Base-by-base conservation (phyloP, 2,329 filamentous ascomycete species). In the Achaetomium macrosporum region DNA sequence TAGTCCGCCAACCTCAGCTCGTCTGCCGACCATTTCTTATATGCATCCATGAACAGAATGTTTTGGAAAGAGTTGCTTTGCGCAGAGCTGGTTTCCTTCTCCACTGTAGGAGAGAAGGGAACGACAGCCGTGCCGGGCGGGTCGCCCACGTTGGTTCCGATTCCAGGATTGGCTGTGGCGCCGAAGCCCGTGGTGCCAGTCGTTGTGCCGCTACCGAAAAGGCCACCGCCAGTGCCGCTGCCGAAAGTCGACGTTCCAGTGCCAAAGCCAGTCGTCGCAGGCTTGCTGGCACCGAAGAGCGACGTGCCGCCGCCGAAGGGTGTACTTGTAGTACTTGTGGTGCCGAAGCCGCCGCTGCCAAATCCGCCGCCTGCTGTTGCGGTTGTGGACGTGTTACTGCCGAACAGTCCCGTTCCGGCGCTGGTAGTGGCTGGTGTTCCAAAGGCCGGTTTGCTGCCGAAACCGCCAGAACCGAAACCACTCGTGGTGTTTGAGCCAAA, bases 11-110 rank as follows among this genome's bases (percentile, higher is more conserved):
- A 71, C 64, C 88, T 79, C 50, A 93, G 72, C 68, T 93, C 86
- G 63, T 88, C 93, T n/a, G 88, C 82, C 10, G 92, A 96, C 75
- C 87, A 97, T 67, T 93, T 95, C 68, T 84, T 85, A 73, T 92
- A 95, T 1, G 86, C 81, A 20, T 85, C 83, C 71, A 87, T 85
- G 68, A 92, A 90, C 19, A 85, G 74, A 52, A 95, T 82, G 61
- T 84, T 92, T 69, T 93, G 88, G 68, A 87, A 95, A 4, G 85
- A 77, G 64, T 86, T 81, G 59, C 73, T 61, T 63, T 78, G 65
- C 51, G 71, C 68, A 16, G 68, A 69, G 59, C 72, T 81, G 3
- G 74, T 70, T 64, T 95, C 89, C 68, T 92, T 93, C 71, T 95
- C 89, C 17, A 77, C 73, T 43, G 81, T 78, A 0, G 88, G 75